phyloP scores from a whole-genome alignment of 2,329 filamentous ascomycete species.

The Alternaria metachromatica region DNA sequence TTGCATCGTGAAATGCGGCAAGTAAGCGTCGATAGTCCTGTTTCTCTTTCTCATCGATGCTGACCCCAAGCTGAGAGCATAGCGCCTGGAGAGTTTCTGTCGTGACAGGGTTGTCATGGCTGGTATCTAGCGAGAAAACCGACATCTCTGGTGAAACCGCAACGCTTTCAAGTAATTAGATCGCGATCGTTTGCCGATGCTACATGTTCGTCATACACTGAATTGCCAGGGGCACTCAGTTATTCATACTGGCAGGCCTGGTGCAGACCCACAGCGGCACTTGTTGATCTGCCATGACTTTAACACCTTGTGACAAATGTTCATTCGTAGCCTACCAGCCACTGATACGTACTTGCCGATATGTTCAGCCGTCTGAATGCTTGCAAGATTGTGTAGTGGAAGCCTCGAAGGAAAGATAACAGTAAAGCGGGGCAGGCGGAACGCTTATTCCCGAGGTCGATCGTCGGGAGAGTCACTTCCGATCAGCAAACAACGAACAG shows the following conservation, averaged over 20 bases:
- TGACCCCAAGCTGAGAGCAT: slow-evolving; percentile 43
- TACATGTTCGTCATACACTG: background rate
- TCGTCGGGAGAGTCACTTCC: slow-evolving; percentile 9
- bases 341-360: slow-evolving; percentile 1
- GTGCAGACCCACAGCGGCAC: background rate
- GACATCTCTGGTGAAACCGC: slow-evolving; percentile 37
- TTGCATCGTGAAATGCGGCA: slow-evolving; percentile 50
- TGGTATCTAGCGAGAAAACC: slow-evolving; percentile 46
- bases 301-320: background rate
- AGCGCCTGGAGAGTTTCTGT: slow-evolving; percentile 39
- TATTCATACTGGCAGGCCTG: background rate
- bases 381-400: background rate
- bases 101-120: slow-evolving; percentile 44
- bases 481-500: background rate
- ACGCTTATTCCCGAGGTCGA: background rate
- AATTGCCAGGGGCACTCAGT: background rate
- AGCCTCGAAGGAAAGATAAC: slow-evolving; percentile 1
- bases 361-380: background rate
- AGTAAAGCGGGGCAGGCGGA: slow-evolving; percentile 4
- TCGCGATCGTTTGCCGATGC: background rate
- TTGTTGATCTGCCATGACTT: background rate
- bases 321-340: background rate
- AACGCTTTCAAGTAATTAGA: background rate
- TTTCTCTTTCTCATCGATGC: slow-evolving; percentile 43
- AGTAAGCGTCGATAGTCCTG: slow-evolving; percentile 49